These are phyloP conservation scores for Streptanthus diversifolius DNA, from an alignment of 345 rosid genomes.

Conservation along the genomic window DNA sequence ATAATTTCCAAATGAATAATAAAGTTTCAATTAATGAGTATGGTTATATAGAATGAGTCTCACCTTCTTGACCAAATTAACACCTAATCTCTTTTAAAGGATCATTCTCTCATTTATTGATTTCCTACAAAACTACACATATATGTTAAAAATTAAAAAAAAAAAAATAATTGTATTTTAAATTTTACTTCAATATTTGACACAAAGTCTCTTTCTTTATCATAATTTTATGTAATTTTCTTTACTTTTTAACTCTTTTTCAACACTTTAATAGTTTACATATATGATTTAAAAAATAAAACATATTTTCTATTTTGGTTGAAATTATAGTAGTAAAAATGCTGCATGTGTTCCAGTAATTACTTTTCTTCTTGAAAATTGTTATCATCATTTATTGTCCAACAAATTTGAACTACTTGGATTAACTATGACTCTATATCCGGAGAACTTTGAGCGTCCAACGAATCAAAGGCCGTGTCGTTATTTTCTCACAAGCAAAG, in stretches of 20 bases:
- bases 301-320: background rate
- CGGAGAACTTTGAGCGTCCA: background rate
- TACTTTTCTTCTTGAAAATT: background rate
- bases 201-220: background rate
- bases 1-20: background rate
- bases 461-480: background rate
- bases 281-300: background rate
- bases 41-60: background rate
- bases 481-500: constrained; percentile 27
- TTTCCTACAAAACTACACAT: background rate
- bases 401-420: constrained; percentile 24
- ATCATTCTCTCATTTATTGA: background rate
- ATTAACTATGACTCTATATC: background rate
- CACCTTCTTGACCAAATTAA: constrained; percentile 16
- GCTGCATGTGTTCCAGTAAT: background rate
- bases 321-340: background rate
- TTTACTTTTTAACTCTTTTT: no score
- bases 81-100: constrained; percentile 14
- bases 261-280: no score
- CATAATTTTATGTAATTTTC: background rate
- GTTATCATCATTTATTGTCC: background rate
- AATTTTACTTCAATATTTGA: background rate
- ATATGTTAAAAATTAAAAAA: background rate
- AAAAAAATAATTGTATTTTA: no score
- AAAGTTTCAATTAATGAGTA: background rate